Conservation (phyloP, 768 basidiomycete genomes). For the Tremella yokohamensis region DNA sequence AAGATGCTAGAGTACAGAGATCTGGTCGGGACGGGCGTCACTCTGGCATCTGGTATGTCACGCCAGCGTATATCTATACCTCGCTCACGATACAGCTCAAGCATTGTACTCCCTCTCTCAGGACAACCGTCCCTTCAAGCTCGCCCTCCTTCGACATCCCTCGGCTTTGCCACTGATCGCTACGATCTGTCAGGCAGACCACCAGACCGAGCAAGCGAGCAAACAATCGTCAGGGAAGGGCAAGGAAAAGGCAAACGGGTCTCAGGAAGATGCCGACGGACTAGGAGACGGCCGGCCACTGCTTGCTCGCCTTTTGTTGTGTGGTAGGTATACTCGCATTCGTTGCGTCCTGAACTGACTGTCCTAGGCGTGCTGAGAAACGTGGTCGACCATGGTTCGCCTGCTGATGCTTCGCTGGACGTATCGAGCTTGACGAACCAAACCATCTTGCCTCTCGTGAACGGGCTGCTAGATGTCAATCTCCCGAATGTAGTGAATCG, state of each 20-base stretch:
- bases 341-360: slow-evolving; percentile 1
- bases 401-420: slow-evolving; percentile 28
- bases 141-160: slow-evolving; percentile 57
- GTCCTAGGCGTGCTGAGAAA: slow-evolving; percentile 36
- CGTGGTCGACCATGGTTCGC: slow-evolving; percentile 22
- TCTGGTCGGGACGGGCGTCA: slow-evolving; percentile 66
- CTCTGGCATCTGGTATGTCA: slow-evolving; percentile 71
- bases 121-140: slow-evolving; percentile 73
- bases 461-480: slow-evolving; percentile 42
- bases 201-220: slow-evolving; percentile 6
- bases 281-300: slow-evolving; percentile 33
- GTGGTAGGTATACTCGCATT: slow-evolving; percentile 23
- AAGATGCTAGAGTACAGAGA: slow-evolving; percentile 75
- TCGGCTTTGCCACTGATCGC: slow-evolving; percentile 26
- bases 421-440: slow-evolving; percentile 35
- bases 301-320: slow-evolving; percentile 31
- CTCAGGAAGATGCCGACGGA: slow-evolving; percentile 48
- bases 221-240: slow-evolving; percentile 34
- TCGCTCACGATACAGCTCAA: slow-evolving; percentile 60
- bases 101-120: slow-evolving; percentile 89
- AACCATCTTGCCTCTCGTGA: slow-evolving; percentile 41
- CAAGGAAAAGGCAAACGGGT: slow-evolving; percentile 31
- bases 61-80: no score
- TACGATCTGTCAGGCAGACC: slow-evolving; percentile 24
- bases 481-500: slow-evolving; percentile 24